Evolutionary conservation across 139 green algal species (phyloP), one percentile per base, ranked within the genome.

Genomic region (Chlamydomonas sp.): DNA sequence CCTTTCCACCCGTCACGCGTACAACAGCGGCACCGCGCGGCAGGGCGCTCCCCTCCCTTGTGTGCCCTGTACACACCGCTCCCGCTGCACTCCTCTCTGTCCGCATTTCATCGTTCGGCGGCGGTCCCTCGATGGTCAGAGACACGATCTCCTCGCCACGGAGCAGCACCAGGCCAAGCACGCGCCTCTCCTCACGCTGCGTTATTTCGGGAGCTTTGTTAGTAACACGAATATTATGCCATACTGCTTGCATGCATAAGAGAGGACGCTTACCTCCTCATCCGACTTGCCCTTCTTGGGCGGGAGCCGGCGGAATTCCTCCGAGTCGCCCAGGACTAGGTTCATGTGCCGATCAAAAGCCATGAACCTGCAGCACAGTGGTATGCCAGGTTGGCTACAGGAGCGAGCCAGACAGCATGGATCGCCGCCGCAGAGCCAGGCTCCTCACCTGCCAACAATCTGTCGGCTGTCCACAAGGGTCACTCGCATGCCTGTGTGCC

Each of bases 341-440:
- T 99, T 99, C 96, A 99, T 98, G 89, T 99, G 98, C 57, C 96
- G 93, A 86, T 99, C 98, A 87, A 99, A 99, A 0, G 98, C 98
- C 97, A 99, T 98, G 90, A 99, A 99, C 86, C 98, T 98, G 92
- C 82, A 76, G 4, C 31, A 15, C 4, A 71, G 66, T 12, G 17
- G 17, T 20, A 15, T 12, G 66, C 66, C 4, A 7, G 66, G 66
- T 71, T 12, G 17, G 66, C 12, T 71, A 20, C 66, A 2, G 66
- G 12, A 71, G 12, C 5, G 2, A 2, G 2, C 66, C 12, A 14
- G 66, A 12, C 66, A 16, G 12, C 12, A 12, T 71, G 69, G 69
- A 18, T 49, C 14, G 14, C 15, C 69, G 16, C 15, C 5, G 12
- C 15, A 59, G 18, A 83, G 31, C 49, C 20, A 64, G 31, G 60